Evolutionary conservation across 495 filamentous ascomycete species (phyloP), one percentile per base, ranked within the genome.

Genomic region (Lasiosphaeria ovina): DNA sequence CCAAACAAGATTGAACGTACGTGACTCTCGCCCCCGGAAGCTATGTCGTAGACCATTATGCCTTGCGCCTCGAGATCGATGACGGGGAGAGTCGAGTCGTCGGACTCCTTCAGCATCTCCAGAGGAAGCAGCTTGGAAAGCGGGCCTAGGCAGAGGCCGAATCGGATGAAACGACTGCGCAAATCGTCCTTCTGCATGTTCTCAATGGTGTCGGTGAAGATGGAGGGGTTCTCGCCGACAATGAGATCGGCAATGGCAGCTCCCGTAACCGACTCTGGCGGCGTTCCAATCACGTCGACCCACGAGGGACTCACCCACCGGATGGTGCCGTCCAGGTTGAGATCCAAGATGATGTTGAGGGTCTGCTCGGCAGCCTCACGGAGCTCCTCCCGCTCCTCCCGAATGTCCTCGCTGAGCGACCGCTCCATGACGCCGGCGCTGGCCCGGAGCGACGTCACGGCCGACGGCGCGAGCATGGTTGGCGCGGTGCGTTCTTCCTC

Each of bases 251-350:
- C 82, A 62, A 98, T 92, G 52, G 87, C 76, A 54, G 83, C 89
- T 52, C 90, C 89, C 55, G 89, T 79, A 53, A 97, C 87, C 11
- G 87, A 82, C 14, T 89, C 85, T 16, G 85, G 84, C 47, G 81
- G 66, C 4, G 90, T 92, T 52, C 94, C 94, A 51, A 98, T 87
- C 49, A 98, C 89, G 67, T 96, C 91, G 58, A 84, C 84, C 94
- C 94, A 98, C n/a, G 93, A 96, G 8, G 92, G 89, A 74, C 93
- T 98, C 59, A 94, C 93, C 91, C 95, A 98, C 69, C 90, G 85
- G 65, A 98, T 88, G 44, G 83, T 87, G 51, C 91, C 91, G 66
- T 96, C 90, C 51, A 98, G 80, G 65, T 88, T 90, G 55, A 98
- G 83, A 73, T 98, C 92, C 69, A 98, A 77, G 64, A 98, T 97